Evolutionary conservation across 2,329 filamentous ascomycete genomes (phyloP).

Genomic region (Fusarium sp.): DNA sequence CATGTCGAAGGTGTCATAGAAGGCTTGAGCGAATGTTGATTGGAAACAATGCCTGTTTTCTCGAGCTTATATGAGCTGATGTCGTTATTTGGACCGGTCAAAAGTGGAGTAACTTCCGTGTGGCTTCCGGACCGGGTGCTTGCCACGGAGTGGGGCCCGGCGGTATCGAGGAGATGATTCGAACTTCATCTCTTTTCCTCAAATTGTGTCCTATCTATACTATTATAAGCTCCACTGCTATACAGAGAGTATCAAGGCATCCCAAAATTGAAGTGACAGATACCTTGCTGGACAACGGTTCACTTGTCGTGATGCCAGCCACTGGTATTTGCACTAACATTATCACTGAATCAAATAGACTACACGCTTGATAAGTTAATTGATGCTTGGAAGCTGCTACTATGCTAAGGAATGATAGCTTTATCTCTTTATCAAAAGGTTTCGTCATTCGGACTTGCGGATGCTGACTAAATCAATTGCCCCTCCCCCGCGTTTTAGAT

Average conservation of each 20-base stretch:
- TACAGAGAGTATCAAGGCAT: not conserved
- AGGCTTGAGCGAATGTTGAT: not conserved
- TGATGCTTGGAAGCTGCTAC: not conserved
- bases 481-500: conserved; percentile 35
- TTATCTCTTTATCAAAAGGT: conserved; percentile 2
- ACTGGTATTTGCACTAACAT: too few relatives aligned
- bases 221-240: not conserved
- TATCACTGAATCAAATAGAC: not conserved
- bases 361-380: not conserved
- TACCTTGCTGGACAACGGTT: not conserved
- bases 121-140: not conserved
- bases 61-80: not conserved
- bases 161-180: not conserved
- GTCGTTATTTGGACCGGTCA: not conserved
- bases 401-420: not conserved
- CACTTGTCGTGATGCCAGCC: not conserved
- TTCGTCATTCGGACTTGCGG: conserved; percentile 40
- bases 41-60: too few relatives aligned
- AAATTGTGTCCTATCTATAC: not conserved
- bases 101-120: not conserved
- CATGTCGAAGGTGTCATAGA: not conserved
- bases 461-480: conserved; percentile 41
- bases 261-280: not conserved
- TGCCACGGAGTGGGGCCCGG: not conserved
- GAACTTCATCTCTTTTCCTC: not conserved